Percentiles rank a stretch among this genome's conserved stretches.
Conservation (phyloP, 2,329 filamentous ascomycete genomes). For the Colletotrichum sp. region DNA sequence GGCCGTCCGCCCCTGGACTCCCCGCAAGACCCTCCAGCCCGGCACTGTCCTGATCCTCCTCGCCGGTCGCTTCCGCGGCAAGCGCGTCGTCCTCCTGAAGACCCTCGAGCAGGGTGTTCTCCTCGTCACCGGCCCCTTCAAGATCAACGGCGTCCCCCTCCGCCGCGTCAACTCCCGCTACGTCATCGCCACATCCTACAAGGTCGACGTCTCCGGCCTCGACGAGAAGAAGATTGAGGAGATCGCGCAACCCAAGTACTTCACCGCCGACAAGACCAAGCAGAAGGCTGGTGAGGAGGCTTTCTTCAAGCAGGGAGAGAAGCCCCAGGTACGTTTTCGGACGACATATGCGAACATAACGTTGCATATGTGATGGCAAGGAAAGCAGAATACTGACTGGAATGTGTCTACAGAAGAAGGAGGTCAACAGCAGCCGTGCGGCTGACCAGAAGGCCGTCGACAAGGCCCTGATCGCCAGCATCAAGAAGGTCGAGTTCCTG, state of each 20-base stretch:
- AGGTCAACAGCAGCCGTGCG: conserved; percentile 87
- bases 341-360: background rate
- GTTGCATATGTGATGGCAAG: background rate
- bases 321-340: conserved; percentile 80
- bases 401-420: conserved; percentile 80
- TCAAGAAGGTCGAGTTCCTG: conserved; percentile 98
- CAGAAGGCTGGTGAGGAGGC: conserved; percentile 98
- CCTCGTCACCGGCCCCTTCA: conserved; percentile 99
- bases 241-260: conserved; percentile 83
- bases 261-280: conserved; percentile 91
- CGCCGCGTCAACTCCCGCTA: conserved; percentile 93
- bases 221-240: conserved; percentile 90
- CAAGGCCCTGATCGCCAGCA: conserved; percentile 91
- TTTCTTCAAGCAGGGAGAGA: conserved; percentile 99
- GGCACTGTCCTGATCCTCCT: conserved; percentile 98
- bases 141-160: conserved; percentile 99
- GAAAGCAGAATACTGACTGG: conserved; percentile 26
- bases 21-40: conserved; percentile 88
- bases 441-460: conserved; percentile 99
- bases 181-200: conserved; percentile 89
- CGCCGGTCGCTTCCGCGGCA: conserved; percentile 99
- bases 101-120: conserved; percentile 96
- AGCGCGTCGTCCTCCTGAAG: conserved; percentile 99
- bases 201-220: conserved; percentile 83
- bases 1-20: conserved; percentile 84